phyloP scores from a whole-genome alignment of 345 rosid species.

The Raphanus sativus region DNA sequence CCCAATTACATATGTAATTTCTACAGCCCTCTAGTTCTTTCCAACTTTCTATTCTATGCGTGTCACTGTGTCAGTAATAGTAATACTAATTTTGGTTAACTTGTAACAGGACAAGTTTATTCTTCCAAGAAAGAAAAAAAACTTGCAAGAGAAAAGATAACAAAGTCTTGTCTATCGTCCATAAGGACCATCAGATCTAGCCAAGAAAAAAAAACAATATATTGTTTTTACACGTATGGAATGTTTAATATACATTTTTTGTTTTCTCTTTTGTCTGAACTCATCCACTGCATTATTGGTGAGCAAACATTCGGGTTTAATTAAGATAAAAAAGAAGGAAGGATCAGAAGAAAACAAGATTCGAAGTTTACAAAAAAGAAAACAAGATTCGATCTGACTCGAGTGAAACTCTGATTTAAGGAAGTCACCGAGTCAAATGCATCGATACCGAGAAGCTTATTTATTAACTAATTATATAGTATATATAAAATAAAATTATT shows the following conservation, averaged over 20 bases:
- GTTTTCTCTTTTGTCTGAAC: conserved; percentile 23
- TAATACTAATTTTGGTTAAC: conserved; percentile 40
- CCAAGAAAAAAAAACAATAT: conserved; percentile 46
- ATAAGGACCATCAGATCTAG: conserved; percentile 78
- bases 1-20: conserved; percentile 18
- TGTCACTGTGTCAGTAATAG: conserved; percentile 47
- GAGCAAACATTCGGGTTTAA: conserved; percentile 23
- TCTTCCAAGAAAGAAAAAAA: conserved; percentile 52
- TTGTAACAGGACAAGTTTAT: conserved; percentile 56
- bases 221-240: conserved; percentile 25
- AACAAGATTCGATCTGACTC: conserved; percentile 43
- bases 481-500: not conserved
- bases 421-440: conserved; percentile 44
- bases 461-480: conserved; percentile 12
- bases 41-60: conserved; percentile 41
- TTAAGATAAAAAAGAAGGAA: conserved; percentile 26
- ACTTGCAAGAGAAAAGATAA: conserved; percentile 19
- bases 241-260: conserved; percentile 14
- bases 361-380: too few species aligned
- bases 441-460: conserved; percentile 36
- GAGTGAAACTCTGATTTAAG: conserved; percentile 45
- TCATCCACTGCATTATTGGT: conserved; percentile 35
- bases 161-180: conserved; percentile 59
- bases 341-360: conserved; percentile 37
- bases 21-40: conserved; percentile 28